Evolutionary conservation across 495 filamentous ascomycete species (phyloP), one percentile per base, ranked within the genome.

Genomic region (Lichina pygmaea): DNA sequence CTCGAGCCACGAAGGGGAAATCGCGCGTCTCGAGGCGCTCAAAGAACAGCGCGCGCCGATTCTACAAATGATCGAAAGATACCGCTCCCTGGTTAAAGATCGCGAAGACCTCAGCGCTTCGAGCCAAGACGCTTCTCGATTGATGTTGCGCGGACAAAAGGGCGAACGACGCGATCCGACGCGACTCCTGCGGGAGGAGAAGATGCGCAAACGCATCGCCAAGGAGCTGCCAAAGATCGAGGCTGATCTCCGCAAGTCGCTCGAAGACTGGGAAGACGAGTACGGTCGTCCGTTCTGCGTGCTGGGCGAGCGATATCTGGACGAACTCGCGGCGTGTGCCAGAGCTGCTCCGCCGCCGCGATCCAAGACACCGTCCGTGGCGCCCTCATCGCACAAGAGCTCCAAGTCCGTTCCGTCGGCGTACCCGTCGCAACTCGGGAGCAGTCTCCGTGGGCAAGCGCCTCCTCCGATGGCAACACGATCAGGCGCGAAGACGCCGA

Each of bases 161-260:
- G 80, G 84, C 43, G 84, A 93, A 58, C 76, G 73, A 53, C 78
- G 89, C 52, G 89, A 99, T 58, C 89, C 89, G 0, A 85, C 82
- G 31, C 83, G 91, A 58, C 66, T 99, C n/a, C 63, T 99, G 32
- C 71, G 89, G 24, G 89, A 99, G 55, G 89, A 99, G 63, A 95
- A 93, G 67, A 89, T 93, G 82, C 72, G 89, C 38, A 99, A 95
- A 69, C 66, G 85, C 30, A 92, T 95, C 48, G 67, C 83, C 12
- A 94, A 94, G 60, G 89, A 99, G 51, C 66, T 99, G 40, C 89
- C 89, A 6, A 95, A 89, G 59, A 66, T 99, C 12, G 79, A 84
- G 45, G 66, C 66, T 0, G 85, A 95, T 8, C 64, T 99, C 39
- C 73, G 70, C 49, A 91, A 77, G 53, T 65, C 69, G 40, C 65